Percentiles rank a stretch among this genome's conserved stretches.
Evolutionary conservation across 2,329 filamentous ascomycete species (phyloP).

Genomic region (Calonectria pseudoturangicola): DNA sequence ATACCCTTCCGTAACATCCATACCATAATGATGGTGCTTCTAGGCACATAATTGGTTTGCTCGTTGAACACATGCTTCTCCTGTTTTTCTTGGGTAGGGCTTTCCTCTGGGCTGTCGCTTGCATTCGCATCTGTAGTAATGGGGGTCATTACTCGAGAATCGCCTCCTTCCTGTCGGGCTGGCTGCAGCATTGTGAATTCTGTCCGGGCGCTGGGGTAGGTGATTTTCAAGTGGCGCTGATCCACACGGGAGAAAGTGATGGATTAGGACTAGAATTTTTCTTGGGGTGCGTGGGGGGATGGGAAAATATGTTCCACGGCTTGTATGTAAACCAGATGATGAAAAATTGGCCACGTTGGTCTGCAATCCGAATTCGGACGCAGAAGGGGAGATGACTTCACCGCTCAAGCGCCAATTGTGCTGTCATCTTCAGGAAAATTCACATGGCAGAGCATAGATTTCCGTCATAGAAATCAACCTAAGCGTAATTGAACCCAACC

Average conservation of each 20-base stretch:
- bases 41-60: conserved; percentile 15
- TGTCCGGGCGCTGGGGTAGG: not conserved
- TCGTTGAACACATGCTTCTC: conserved; percentile 11
- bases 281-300: conserved; percentile 6
- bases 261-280: not conserved
- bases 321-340: not conserved
- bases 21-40: conserved; percentile 21
- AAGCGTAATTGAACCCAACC: not conserved
- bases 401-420: not conserved
- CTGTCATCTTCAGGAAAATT: not conserved
- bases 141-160: not conserved
- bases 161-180: not conserved
- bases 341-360: too few relatives aligned
- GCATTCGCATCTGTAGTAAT: not conserved
- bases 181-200: not conserved
- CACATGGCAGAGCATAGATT: not conserved
- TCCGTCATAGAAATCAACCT: too few relatives aligned
- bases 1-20: not conserved
- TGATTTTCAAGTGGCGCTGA: not conserved
- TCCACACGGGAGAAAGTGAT: not conserved
- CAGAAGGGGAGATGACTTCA: not conserved
- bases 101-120: not conserved
- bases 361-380: not conserved
- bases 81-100: not conserved
- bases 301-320: not conserved